phyloP scores from a whole-genome alignment of 192 early-diverging fungal species.

The Umbelopsis ramanniana region DNA sequence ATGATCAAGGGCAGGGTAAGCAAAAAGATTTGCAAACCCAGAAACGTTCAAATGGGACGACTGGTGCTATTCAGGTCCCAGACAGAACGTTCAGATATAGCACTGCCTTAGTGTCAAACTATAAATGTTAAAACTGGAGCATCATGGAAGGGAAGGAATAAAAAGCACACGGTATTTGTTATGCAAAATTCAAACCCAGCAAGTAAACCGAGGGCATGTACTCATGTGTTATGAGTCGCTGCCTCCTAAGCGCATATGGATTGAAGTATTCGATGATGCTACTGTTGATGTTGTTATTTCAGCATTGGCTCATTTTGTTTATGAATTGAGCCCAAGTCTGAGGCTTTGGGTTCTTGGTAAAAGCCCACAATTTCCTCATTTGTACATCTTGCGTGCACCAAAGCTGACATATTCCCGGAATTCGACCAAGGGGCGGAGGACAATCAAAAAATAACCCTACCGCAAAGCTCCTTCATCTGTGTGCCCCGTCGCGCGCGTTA shows the following conservation, averaged over 20 bases:
- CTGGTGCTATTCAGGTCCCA: neutral
- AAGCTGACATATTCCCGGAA: slow-evolving; percentile 16
- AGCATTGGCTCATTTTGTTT: too few relatives aligned
- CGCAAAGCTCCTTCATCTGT: neutral
- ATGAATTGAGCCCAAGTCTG: neutral
- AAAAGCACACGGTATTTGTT: neutral
- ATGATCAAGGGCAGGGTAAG: too few relatives aligned
- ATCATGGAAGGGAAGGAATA: too few relatives aligned
- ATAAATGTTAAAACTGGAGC: neutral
- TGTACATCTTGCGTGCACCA: neutral
- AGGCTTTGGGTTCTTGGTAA: neutral
- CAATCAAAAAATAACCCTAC: slow-evolving; percentile 24
- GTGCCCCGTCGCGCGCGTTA: neutral
- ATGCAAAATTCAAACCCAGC: slow-evolving; percentile 2
- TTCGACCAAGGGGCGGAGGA: slow-evolving; percentile 14
- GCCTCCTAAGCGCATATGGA: too few relatives aligned
- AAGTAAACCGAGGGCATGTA: too few relatives aligned
- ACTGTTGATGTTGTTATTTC: too few relatives aligned
- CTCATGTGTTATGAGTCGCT: too few relatives aligned
- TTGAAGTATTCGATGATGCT: too few relatives aligned
- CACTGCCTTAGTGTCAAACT: neutral
- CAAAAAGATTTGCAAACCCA: too few relatives aligned
- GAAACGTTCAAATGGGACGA: too few relatives aligned
- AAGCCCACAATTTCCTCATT: neutral
- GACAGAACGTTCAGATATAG: neutral